Evolutionary conservation across 495 filamentous ascomycete genomes (phyloP).

Genomic region (Aspergillus hancockii): DNA sequence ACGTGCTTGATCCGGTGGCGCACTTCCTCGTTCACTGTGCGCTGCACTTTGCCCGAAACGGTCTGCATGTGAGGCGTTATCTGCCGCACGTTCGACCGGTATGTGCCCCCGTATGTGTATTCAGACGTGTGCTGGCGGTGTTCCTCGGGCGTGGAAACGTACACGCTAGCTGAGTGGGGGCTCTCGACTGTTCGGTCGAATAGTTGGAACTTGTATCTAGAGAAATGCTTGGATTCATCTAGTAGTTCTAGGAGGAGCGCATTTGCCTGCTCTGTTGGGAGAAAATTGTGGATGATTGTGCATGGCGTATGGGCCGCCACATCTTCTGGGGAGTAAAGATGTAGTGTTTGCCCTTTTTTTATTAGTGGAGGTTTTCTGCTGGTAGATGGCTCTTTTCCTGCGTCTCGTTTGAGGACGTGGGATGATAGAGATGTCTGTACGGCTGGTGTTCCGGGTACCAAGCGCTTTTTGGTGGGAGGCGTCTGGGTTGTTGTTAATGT

Average conservation of each 20-base stretch:
- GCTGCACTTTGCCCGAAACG: slow-evolving; percentile 66
- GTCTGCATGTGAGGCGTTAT: slow-evolving; percentile 69
- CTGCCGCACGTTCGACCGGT: slow-evolving; percentile 70
- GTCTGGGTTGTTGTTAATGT: slow-evolving; percentile 41
- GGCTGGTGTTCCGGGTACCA: slow-evolving; percentile 21
- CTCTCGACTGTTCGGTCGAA: slow-evolving; percentile 83
- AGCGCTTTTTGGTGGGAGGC: slow-evolving; percentile 33
- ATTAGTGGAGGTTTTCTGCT: slow-evolving; percentile 52
- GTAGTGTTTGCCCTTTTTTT: slow-evolving; percentile 77
- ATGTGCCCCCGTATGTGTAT: slow-evolving; percentile 81
- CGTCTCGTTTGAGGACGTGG: slow-evolving; percentile 36
- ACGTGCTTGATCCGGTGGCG: slow-evolving; percentile 60
- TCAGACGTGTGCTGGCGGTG: slow-evolving; percentile 64
- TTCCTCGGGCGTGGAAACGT: slow-evolving; percentile 69
- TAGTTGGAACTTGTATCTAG: slow-evolving; percentile 72
- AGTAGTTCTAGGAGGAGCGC: slow-evolving; percentile 74
- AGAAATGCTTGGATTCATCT: slow-evolving; percentile 72
- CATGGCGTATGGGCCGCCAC: slow-evolving; percentile 81
- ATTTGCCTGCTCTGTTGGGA: slow-evolving; percentile 69
- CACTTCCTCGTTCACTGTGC: slow-evolving; percentile 74
- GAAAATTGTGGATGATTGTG: slow-evolving; percentile 88
- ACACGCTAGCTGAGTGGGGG: slow-evolving; percentile 80
- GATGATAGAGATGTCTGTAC: slow-evolving; percentile 48
- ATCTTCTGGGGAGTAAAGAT: slow-evolving; percentile 78
- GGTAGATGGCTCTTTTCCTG: slow-evolving; percentile 28